phyloP scores from a whole-genome alignment of 1,284 basidiomycete species.

The Leccinum proximum region DNA sequence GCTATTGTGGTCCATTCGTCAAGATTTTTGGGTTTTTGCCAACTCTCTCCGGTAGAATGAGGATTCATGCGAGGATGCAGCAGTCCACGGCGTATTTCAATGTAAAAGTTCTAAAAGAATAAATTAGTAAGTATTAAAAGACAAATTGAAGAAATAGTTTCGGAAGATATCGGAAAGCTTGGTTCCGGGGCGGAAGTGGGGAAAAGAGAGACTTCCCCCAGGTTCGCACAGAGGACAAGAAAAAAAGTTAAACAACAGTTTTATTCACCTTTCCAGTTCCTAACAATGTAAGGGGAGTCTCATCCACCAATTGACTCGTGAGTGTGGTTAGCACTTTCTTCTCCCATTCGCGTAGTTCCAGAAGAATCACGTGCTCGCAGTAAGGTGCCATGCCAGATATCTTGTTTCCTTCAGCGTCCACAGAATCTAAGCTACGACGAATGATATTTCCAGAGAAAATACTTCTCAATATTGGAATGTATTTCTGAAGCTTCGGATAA shows the following conservation, averaged over 20 bases:
- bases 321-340: not conserved
- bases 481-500: not conserved
- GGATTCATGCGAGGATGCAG: not conserved
- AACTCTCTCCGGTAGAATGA: not conserved
- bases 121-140: not conserved
- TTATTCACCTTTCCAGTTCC: not conserved
- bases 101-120: not conserved
- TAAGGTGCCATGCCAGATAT: not conserved
- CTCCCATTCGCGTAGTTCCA: not conserved
- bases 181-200: too few species aligned
- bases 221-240: not conserved
- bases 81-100: not conserved
- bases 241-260: not conserved
- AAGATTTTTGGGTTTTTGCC: not conserved
- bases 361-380: not conserved
- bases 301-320: not conserved
- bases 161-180: too few species aligned
- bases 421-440: not conserved
- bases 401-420: not conserved
- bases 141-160: not conserved
- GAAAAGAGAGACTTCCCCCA: not conserved
- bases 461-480: not conserved
- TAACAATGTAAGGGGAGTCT: not conserved
- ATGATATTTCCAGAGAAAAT: not conserved
- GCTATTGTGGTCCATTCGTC: not conserved